Percentiles rank a stretch among this genome's conserved stretches.
Conservation (phyloP, 306 rosid species). For the Medicago lupulina region DNA sequence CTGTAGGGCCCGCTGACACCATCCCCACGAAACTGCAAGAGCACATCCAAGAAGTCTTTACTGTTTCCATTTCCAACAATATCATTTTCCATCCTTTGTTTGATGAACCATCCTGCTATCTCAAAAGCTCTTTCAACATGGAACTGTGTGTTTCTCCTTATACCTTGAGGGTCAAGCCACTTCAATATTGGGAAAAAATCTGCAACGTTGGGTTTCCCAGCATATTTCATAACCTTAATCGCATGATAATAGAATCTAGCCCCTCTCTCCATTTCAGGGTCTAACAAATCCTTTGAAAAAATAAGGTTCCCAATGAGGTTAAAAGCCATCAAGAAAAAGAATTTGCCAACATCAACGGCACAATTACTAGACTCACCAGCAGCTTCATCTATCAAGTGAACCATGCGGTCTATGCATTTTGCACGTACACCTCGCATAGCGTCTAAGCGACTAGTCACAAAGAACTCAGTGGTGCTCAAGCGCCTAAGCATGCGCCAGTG, state of each 20-base stretch:
- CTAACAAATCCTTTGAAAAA: constrained; percentile 79
- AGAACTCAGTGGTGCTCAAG: constrained; percentile 62
- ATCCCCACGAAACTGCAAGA: constrained; percentile 70
- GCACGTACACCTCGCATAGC: constrained; percentile 52
- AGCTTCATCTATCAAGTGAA: constrained; percentile 47
- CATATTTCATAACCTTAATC: constrained; percentile 72
- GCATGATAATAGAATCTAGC: constrained; percentile 65
- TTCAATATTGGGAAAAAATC: constrained; percentile 67
- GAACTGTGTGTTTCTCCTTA: constrained; percentile 69
- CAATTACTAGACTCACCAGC: background rate
- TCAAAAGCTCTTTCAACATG: constrained; percentile 76
- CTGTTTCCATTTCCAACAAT: background rate
- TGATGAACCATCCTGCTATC: constrained; percentile 70
- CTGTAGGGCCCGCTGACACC: constrained; percentile 28
- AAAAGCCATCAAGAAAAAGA: constrained; percentile 73
- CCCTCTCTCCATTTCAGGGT: constrained; percentile 68
- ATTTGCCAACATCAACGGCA: constrained; percentile 65
- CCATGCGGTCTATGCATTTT: constrained; percentile 66
- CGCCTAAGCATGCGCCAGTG: constrained; percentile 86
- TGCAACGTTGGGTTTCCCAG: constrained; percentile 83
- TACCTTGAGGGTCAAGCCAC: constrained; percentile 80
- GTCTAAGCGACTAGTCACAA: constrained; percentile 62
- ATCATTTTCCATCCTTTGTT: constrained; percentile 55
- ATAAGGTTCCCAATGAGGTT: constrained; percentile 85
- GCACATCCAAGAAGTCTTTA: constrained; percentile 75